phyloP scores from a whole-genome alignment of 768 basidiomycete species.

The Naganishia vishniacii region DNA sequence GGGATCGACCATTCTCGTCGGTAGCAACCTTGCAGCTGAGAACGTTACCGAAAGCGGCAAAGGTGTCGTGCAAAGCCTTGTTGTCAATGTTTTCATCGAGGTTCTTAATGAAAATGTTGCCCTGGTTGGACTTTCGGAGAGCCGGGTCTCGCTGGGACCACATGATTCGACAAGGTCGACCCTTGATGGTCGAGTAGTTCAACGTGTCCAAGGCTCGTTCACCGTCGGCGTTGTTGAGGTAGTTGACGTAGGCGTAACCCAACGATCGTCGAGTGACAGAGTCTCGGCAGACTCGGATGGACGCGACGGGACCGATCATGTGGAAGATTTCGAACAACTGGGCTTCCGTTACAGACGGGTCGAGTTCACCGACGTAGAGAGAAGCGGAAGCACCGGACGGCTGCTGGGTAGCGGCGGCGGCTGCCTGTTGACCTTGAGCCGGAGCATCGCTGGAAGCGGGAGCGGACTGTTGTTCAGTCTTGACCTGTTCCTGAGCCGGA shows the following conservation, averaged over 20 bases:
- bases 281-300: conserved; percentile 99
- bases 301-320: conserved; percentile 98
- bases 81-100: conserved; percentile 95
- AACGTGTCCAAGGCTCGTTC: conserved; percentile 98
- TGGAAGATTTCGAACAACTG: conserved; percentile 99
- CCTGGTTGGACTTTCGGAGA: conserved; percentile 97
- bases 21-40: conserved; percentile 98
- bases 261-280: conserved; percentile 98
- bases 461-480: conserved; percentile 23
- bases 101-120: conserved; percentile 99
- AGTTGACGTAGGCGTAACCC: conserved; percentile 99
- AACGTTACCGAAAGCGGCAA: conserved; percentile 97
- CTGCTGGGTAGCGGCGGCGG: conserved; percentile 27
- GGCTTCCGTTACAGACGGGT: conserved; percentile 95
- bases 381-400: conserved; percentile 53
- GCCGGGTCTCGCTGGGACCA: conserved; percentile 99
- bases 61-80: conserved; percentile 99
- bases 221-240: conserved; percentile 91
- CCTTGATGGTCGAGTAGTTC: conserved; percentile 98
- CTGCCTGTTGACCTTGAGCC: conserved; percentile 31
- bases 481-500: conserved; percentile 32
- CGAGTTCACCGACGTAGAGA: conserved; percentile 98
- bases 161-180: conserved; percentile 99
- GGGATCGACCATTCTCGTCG: conserved; percentile 89
- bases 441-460: conserved; percentile 32